Base-by-base conservation (phyloP, 225 moss, liverwort and hornwort species). In the Sphagnum tenellum region DNA sequence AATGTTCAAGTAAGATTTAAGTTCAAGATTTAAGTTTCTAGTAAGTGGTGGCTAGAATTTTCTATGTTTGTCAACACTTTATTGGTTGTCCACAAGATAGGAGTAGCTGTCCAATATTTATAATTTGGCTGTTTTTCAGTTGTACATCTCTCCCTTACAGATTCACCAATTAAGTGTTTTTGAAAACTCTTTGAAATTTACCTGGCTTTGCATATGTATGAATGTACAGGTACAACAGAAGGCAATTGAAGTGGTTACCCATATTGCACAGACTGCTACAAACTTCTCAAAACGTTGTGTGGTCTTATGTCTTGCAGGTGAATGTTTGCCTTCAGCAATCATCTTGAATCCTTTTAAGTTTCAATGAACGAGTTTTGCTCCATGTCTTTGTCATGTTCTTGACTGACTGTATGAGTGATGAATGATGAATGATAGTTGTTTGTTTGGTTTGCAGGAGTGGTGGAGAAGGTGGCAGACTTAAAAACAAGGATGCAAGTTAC, bases 231-330 rank as follows among this genome's bases (percentile, higher is more conserved):
- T 95, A 11, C 91, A 89, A 77, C 91, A 91, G 73, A 95, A 89
- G 72, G 80, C 85, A 64, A 91, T 95, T 58, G 94, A 95, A 71
- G 76, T 88, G 64, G 76, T 95, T 47, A 76, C 82, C 65, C 58
- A 81, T 64, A 79, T 82, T 61, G 86, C 91, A 10, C 86, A 88
- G 62, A 88, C 74, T 48, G 82, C 82, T 2, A 56, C 87, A 45
- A 79, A 76, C 56, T 91, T 89, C 71, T 89, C 91, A 12, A 95
- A 95, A 81, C 89, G 92, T 58, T 88, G 91, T 67, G 89, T 95
- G 12, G 87, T 86, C 46, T 74, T 91, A 47, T 95, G 91, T 60
- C 81, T 95, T 67, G 69, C 77, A 75, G 86, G 86, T 86, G 64
- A 5, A 7, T 52, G n/a, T 46, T 66, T 2, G 8, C 29, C 29